These are phyloP conservation scores for Euphrasia confusa DNA, from an alignment of 257 asterid species.

Conservation along the genomic window DNA sequence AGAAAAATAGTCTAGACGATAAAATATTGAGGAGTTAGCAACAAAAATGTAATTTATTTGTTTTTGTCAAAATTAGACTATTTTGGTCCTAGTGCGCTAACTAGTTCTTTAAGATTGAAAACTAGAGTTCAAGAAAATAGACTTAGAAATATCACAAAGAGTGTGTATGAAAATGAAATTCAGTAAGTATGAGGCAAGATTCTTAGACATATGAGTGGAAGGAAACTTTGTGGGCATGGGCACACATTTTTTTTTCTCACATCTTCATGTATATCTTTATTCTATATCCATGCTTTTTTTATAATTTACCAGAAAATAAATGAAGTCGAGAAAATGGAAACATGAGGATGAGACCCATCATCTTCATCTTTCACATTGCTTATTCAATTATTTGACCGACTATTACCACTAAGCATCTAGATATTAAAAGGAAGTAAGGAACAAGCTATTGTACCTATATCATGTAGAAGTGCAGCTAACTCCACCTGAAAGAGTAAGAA, in stretches of 20 bases:
- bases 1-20: slow-evolving; percentile 3
- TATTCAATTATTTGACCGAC: neutral
- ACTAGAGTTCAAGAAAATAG: neutral
- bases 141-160: neutral
- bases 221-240: too few species aligned
- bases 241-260: too few species aligned
- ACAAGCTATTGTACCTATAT: slow-evolving; percentile 48
- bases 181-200: too few species aligned
- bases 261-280: neutral
- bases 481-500: slow-evolving; percentile 58
- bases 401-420: neutral
- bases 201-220: too few species aligned
- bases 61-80: too few species aligned
- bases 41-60: too few species aligned
- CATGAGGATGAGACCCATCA: neutral
- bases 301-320: slow-evolving; percentile 3
- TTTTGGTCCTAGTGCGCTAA: too few species aligned
- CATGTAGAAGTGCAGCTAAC: slow-evolving; percentile 95
- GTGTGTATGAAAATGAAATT: neutral
- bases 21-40: too few species aligned
- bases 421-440: slow-evolving; percentile 3
- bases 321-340: slow-evolving; percentile 2
- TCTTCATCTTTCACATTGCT: slow-evolving; percentile 1
- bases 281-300: neutral
- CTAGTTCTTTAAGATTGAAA: too few species aligned